Evolutionary conservation across 1,284 basidiomycete genomes (phyloP).

Genomic region (Moesziomyces antarcticus): DNA sequence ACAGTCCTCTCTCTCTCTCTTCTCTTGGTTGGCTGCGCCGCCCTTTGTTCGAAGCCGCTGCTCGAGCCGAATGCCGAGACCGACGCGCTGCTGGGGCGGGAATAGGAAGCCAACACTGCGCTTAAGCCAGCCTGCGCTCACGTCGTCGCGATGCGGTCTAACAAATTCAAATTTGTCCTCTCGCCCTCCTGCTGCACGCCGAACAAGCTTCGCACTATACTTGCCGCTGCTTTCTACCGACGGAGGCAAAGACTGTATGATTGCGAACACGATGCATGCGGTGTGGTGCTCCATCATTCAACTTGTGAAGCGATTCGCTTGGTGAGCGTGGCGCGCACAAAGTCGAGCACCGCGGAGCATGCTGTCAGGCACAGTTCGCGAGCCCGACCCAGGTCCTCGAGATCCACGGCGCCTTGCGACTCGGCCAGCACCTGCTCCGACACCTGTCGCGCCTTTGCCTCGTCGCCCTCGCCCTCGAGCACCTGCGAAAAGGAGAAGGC

Average conservation of each 20-base stretch:
- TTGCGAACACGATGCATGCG: no score
- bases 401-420: conserved; percentile 33
- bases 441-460: conserved; percentile 11
- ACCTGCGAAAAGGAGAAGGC: conserved; percentile 56
- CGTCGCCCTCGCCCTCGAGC: conserved; percentile 6
- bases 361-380: conserved; percentile 25
- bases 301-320: conserved; percentile 20
- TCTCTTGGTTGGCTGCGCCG: background rate
- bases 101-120: background rate
- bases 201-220: no score
- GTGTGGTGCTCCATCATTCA: background rate
- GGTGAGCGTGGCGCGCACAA: conserved; percentile 21
- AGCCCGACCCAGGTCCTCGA: conserved; percentile 29
- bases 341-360: conserved; percentile 20
- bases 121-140: conserved; percentile 8
- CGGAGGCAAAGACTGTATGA: no score
- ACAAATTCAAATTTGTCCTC: background rate
- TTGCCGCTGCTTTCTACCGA: no score
- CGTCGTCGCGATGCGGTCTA: no score
- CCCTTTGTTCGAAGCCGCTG: background rate
- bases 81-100: background rate
- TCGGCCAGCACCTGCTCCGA: conserved; percentile 44
- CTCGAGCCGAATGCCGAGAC: conserved; percentile 4
- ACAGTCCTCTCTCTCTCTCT: no score
- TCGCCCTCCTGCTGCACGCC: no score